A percentile compares a stretch with the other conserved stretches of the same genome.
Evolutionary conservation across 495 filamentous ascomycete species (phyloP).

Genomic region (Hypoxylon fuscum): DNA sequence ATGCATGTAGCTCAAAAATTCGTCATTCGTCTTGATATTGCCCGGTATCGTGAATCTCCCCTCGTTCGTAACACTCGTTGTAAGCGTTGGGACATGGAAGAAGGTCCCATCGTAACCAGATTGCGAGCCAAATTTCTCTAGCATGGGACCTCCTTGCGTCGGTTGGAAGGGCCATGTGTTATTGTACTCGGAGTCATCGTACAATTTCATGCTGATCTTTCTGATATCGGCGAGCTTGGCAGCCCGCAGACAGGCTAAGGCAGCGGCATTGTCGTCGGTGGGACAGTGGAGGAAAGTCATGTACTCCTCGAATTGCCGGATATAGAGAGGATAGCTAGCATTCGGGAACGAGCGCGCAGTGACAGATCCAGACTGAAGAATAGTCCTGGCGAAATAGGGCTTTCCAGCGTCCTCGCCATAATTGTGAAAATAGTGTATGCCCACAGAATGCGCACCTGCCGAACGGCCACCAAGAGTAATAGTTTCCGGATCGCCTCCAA

Average conservation of each 20-base stretch:
- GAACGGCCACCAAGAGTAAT: conserved; percentile 72
- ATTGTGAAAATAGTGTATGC: conserved; percentile 42
- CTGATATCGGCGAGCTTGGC: conserved; percentile 59
- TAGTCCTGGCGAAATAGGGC: conserved; percentile 64
- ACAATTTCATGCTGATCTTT: conserved; percentile 61
- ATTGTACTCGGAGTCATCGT: conserved; percentile 60
- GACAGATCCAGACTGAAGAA: conserved; percentile 69
- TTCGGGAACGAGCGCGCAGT: conserved; percentile 67
- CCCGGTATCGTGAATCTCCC: conserved; percentile 65
- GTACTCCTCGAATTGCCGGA: conserved; percentile 67
- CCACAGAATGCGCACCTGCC: conserved; percentile 71
- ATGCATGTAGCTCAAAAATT: conserved; percentile 66
- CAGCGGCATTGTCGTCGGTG: conserved; percentile 54
- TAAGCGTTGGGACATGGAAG: conserved; percentile 68
- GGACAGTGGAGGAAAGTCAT: conserved; percentile 53
- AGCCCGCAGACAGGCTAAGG: conserved; percentile 59
- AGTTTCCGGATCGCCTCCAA: conserved; percentile 67
- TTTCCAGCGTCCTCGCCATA: conserved; percentile 39
- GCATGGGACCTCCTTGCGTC: conserved; percentile 63
- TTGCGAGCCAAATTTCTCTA: conserved; percentile 56
- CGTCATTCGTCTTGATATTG: conserved; percentile 50
- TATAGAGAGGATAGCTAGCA: conserved; percentile 61
- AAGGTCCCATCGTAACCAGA: conserved; percentile 60
- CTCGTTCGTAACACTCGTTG: conserved; percentile 70
- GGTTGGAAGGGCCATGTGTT: conserved; percentile 73